A percentile compares a stretch with the other conserved stretches of the same genome.
Evolutionary conservation across 768 basidiomycete genomes (phyloP).

Genomic region (Trametes cinnabarina): DNA sequence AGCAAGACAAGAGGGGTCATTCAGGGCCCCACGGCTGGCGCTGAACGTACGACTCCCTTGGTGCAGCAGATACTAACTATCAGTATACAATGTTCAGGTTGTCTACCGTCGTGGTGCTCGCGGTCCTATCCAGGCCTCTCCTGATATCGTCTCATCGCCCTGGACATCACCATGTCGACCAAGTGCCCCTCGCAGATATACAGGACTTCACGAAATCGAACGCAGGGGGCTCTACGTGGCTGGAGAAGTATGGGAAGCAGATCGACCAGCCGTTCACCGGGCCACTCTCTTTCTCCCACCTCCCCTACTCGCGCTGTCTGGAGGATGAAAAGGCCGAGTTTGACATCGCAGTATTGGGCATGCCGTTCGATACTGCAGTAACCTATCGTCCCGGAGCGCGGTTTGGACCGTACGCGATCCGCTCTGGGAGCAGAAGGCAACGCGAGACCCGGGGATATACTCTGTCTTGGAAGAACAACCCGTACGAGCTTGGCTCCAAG

Average conservation of each 20-base stretch:
- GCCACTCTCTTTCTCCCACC: slow-evolving; percentile 78
- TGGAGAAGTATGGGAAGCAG: slow-evolving; percentile 71
- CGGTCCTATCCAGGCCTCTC: background rate
- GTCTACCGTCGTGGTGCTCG: background rate
- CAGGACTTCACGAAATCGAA: slow-evolving; percentile 6
- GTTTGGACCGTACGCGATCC: slow-evolving; percentile 84
- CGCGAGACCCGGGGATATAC: slow-evolving; percentile 61
- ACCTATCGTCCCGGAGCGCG: slow-evolving; percentile 64
- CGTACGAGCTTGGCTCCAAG: slow-evolving; percentile 54
- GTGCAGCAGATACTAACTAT: background rate
- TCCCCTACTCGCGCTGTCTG: slow-evolving; percentile 71
- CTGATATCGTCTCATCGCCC: background rate
- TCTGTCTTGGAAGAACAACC: slow-evolving; percentile 68
- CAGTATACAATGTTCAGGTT: background rate
- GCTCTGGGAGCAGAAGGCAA: slow-evolving; percentile 74
- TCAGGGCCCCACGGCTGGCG: no score
- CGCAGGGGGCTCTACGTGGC: slow-evolving; percentile 48
- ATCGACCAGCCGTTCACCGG: slow-evolving; percentile 77
- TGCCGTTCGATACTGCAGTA: slow-evolving; percentile 73
- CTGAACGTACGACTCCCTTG: background rate
- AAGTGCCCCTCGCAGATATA: slow-evolving; percentile 7
- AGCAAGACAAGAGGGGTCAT: no score
- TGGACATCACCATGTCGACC: background rate
- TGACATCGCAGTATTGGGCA: slow-evolving; percentile 79
- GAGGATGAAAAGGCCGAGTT: slow-evolving; percentile 52